phyloP scores from a whole-genome alignment of 1,139 yeast species.

The Candida sp. region DNA sequence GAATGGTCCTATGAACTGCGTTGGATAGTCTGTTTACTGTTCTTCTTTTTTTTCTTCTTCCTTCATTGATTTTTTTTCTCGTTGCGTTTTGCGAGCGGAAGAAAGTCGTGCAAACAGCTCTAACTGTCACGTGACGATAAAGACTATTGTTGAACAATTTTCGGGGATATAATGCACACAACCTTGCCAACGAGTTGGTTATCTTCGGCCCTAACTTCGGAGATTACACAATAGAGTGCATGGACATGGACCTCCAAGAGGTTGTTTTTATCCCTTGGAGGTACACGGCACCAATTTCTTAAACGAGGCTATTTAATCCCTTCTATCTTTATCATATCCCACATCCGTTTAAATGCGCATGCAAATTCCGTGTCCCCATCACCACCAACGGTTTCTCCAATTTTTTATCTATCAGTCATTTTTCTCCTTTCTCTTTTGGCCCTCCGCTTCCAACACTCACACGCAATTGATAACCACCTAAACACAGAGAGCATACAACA shows the following conservation, averaged over 20 bases:
- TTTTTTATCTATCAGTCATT: background rate
- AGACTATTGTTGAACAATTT: background rate
- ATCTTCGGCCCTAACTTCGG: too few relatives aligned
- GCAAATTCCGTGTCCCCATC: background rate
- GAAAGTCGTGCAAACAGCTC: background rate
- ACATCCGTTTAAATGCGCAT: background rate
- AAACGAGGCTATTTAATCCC: background rate
- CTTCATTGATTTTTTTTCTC: background rate
- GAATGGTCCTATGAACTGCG: too few relatives aligned
- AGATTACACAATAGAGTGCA: too few relatives aligned
- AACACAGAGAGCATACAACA: too few relatives aligned
- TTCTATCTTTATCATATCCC: background rate
- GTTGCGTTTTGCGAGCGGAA: background rate
- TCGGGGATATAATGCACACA: too few relatives aligned
- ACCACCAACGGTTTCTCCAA: background rate
- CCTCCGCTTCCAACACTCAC: background rate
- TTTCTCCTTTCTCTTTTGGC: too few relatives aligned
- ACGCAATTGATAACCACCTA: too few relatives aligned
- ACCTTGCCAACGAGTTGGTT: too few relatives aligned
- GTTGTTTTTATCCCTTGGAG: background rate
- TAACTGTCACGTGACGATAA: background rate
- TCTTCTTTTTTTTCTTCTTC: background rate
- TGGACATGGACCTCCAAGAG: too few relatives aligned
- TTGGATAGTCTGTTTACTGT: background rate
- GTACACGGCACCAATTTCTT: background rate